phyloP scores from a whole-genome alignment of 164 flowering plant species.

The Taxillus chinensis region DNA sequence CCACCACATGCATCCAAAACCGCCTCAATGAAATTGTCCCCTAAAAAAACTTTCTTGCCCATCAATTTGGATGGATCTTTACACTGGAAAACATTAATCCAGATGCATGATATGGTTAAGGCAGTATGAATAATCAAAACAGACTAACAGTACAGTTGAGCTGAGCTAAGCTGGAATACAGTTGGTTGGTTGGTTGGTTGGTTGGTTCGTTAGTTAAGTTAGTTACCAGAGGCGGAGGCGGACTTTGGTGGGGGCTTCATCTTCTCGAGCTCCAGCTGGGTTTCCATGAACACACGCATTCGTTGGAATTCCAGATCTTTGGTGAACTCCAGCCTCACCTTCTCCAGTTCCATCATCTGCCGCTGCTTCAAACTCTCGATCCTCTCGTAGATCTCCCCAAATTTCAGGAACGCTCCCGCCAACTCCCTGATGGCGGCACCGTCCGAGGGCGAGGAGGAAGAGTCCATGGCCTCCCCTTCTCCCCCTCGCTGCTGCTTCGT shows the following conservation, averaged over 20 bases:
- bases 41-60: too few relatives aligned
- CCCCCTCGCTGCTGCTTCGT: neutral
- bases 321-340: constrained; percentile 46
- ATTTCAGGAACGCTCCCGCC: constrained; percentile 40
- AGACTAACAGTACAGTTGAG: too few relatives aligned
- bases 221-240: constrained; percentile 6
- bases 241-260: constrained; percentile 25
- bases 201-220: too few relatives aligned
- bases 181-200: too few relatives aligned
- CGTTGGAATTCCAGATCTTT: constrained; percentile 53
- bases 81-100: too few relatives aligned
- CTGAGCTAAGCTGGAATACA: too few relatives aligned
- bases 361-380: constrained; percentile 42
- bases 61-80: too few relatives aligned
- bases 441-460: neutral
- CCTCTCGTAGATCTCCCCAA: constrained; percentile 50
- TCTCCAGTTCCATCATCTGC: constrained; percentile 51
- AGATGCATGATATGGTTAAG: too few relatives aligned
- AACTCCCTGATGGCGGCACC: constrained; percentile 22
- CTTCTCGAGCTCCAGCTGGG: constrained; percentile 48
- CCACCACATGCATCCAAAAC: too few relatives aligned
- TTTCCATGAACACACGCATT: constrained; percentile 47
- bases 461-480: neutral
- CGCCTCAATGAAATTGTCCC: too few relatives aligned
- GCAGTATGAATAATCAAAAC: too few relatives aligned